Base-by-base conservation (phyloP, 2,329 filamentous ascomycete species). In the Aspergillus udagawae region DNA sequence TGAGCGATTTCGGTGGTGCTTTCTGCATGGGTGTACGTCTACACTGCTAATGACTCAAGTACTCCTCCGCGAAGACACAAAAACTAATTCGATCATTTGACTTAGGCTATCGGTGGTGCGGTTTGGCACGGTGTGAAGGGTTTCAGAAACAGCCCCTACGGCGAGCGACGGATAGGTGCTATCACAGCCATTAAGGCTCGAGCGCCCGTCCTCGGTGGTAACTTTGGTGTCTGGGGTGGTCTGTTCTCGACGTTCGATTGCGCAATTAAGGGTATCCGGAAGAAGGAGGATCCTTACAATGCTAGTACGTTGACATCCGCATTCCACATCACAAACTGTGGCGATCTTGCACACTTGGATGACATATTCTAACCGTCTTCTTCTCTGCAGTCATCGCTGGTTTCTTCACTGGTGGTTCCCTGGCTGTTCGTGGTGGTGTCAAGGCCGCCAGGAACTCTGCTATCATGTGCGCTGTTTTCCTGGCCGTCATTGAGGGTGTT, bases 231-330 rank as follows among this genome's bases (percentile, higher is more conserved):
- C 56, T 97, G 94, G 93, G 93, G 94, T 73, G 94, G 94, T 65
- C 81, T 97, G 57, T 97, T 97, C 82, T 91, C 87, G 68, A 95
- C 91, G 60, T 97, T 93, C 71, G 94, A 99, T 79, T 99, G 94
- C 80, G 90, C 92, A 23, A 90, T 97, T 61, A 99, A 97, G 83
- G 93, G 93, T 57, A 80, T 93, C 56, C 82, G 92, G 64, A 91
- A 94, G 83, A 97, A 97, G 87, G 94, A 99, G 77, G 94, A 97
- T 74, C 92, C 94, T 14, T 97, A 92, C 81, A 97, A 97, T 79
- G 92, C 92, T 70, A 97, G 79, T 82, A 78, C 50, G 80, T 79
- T 41, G 12, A 21, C 27, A 9, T 25, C 32, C n/a, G 51, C 23
- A 47, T 45, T 45, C 9, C 12, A 21, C 21, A 9, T 27, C 2